Evolutionary conservation across 352 stramenopile genomes (phyloP).

Genomic region (Pythium sukuiense): DNA sequence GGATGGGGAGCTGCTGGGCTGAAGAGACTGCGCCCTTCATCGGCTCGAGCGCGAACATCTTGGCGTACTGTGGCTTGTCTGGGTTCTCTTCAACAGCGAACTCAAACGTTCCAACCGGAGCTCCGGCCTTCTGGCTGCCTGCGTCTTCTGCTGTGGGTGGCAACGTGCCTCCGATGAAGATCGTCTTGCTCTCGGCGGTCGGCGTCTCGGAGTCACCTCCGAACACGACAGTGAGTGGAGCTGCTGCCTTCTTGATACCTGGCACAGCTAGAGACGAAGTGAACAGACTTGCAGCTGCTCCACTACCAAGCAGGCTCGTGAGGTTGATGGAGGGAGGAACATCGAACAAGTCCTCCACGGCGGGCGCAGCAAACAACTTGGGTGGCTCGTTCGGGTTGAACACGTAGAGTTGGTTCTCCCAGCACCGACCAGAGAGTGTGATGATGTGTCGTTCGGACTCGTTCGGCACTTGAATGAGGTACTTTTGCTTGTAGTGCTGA

Average conservation of each 20-base stretch:
- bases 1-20: conserved; percentile 56
- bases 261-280: conserved; percentile 23
- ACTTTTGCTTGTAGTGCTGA: conserved; percentile 55
- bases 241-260: conserved; percentile 45
- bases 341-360: conserved; percentile 74
- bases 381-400: conserved; percentile 31
- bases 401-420: conserved; percentile 80
- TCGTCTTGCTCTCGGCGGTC: conserved; percentile 1
- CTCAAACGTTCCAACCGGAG: conserved; percentile 50
- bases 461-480: conserved; percentile 71
- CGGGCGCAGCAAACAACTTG: conserved; percentile 16
- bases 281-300: conserved; percentile 6
- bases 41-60: conserved; percentile 70
- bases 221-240: conserved; percentile 51
- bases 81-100: conserved; percentile 51
- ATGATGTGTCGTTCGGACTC: conserved; percentile 68
- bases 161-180: conserved; percentile 56
- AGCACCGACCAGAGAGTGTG: conserved; percentile 56
- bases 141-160: conserved; percentile 20
- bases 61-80: conserved; percentile 44
- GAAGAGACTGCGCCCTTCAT: conserved; percentile 55
- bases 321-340: conserved; percentile 53
- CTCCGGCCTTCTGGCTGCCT: conserved; percentile 12
- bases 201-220: conserved; percentile 26
- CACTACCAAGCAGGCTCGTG: conserved; percentile 21